phyloP scores from a whole-genome alignment of 495 filamentous ascomycete species.

The Cetradonia linearis region DNA sequence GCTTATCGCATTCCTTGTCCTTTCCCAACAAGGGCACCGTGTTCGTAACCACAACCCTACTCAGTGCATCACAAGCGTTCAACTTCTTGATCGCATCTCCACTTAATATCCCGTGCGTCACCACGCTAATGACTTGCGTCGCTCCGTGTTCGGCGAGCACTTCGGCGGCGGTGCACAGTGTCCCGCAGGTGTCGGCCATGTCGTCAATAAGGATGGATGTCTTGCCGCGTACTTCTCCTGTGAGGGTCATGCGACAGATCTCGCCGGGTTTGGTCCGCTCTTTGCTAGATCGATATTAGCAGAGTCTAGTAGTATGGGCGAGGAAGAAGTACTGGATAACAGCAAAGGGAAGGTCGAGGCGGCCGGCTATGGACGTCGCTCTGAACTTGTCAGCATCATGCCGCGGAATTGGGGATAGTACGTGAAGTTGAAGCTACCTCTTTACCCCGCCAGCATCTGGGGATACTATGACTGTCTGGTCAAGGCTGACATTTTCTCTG shows the following conservation, averaged over 20 bases:
- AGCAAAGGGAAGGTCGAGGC: conserved; percentile 89
- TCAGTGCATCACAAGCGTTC: conserved; percentile 65
- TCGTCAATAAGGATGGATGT: conserved; percentile 73
- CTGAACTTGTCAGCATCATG: conserved; percentile 30
- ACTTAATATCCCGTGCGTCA: conserved; percentile 90
- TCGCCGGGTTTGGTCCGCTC: conserved; percentile 92
- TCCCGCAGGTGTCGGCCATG: conserved; percentile 82
- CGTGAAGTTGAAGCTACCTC: conserved; percentile 43
- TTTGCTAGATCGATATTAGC: conserved; percentile 37
- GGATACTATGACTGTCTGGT: conserved; percentile 87
- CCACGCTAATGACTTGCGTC: conserved; percentile 79
- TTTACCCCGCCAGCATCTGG: conserved; percentile 96
- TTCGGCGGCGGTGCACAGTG: conserved; percentile 83
- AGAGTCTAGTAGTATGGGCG: background rate
- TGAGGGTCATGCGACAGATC: conserved; percentile 87
- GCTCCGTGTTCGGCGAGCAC: conserved; percentile 87
- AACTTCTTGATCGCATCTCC: conserved; percentile 85
- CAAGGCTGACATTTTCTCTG: conserved; percentile 68
- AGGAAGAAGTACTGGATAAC: conserved; percentile 60
- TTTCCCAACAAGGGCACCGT: conserved; percentile 88
- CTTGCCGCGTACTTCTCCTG: conserved; percentile 51
- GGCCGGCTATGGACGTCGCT: conserved; percentile 92
- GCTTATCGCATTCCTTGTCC: conserved; percentile 61
- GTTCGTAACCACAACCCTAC: conserved; percentile 84
- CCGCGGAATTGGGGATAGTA: background rate